Conservation (phyloP, 345 rosid species). For the Hibiscus mutabilis region DNA sequence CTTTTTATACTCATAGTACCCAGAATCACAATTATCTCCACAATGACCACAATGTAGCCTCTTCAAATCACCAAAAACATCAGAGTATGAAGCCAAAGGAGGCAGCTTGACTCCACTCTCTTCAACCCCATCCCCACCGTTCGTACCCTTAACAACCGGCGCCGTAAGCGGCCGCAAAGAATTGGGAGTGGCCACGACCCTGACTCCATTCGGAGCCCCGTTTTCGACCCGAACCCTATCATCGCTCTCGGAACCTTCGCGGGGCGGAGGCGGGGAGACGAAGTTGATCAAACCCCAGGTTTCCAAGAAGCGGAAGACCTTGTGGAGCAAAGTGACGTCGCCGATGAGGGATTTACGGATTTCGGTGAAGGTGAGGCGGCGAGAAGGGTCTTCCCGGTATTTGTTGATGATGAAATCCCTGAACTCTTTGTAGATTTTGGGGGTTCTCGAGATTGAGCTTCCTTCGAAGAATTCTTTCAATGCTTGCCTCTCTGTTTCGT, state of each 20-base stretch:
- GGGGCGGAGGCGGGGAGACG: slow-evolving; percentile 15
- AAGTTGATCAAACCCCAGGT: slow-evolving; percentile 79
- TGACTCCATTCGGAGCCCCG: slow-evolving; percentile 65
- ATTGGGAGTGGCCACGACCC: slow-evolving; percentile 67
- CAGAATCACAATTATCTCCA: slow-evolving; percentile 41
- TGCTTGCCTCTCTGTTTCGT: slow-evolving; percentile 69
- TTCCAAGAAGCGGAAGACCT: slow-evolving; percentile 65
- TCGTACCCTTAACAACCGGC: slow-evolving; percentile 23
- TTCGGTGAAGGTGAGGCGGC: slow-evolving; percentile 69
- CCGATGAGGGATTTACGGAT: slow-evolving; percentile 73
- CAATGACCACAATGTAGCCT: slow-evolving; percentile 48
- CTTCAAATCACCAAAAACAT: slow-evolving; percentile 49
- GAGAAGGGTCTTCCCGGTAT: slow-evolving; percentile 69
- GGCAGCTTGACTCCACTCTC: slow-evolving; percentile 42
- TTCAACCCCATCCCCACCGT: slow-evolving; percentile 7
- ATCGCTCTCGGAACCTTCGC: slow-evolving; percentile 20
- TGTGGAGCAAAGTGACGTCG: slow-evolving; percentile 69
- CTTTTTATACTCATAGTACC: slow-evolving; percentile 47
- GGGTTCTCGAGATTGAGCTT: slow-evolving; percentile 78
- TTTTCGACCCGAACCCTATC: slow-evolving; percentile 44
- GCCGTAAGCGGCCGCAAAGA: slow-evolving; percentile 48
- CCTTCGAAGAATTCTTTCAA: slow-evolving; percentile 77
- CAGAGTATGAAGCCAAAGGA: slow-evolving; percentile 64
- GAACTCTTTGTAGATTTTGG: slow-evolving; percentile 87
- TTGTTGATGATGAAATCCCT: slow-evolving; percentile 87